Evolutionary conservation across 371 early-diverging fungal species (phyloP), one percentile per base, ranked within the genome.

Genomic region (Mortierella polycephala): DNA sequence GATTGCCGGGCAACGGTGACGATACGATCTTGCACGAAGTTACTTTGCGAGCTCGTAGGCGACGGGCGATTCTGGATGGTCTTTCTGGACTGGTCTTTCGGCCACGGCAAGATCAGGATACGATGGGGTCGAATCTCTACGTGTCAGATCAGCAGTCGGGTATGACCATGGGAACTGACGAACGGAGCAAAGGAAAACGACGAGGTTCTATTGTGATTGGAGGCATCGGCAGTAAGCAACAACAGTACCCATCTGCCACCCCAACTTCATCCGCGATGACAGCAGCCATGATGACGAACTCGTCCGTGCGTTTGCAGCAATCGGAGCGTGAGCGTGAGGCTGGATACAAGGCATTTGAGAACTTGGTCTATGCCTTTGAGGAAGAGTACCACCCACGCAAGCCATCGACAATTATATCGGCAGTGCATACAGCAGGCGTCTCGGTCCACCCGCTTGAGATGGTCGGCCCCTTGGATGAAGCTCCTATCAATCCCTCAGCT

Each of bases 311-410:
- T 42, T 23, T 51, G 0, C 59, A 56, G 50, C 59, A 47, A 10
- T 45, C 61, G 23, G 66, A 72, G 47, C 46, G 62, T 42, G 74
- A 73, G 42, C 50, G 54, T 0, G 67, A 67, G 37, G 60, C 62
- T 9, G 64, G 64, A 18, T 56, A 53, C 37, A 57, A 44, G 51
- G 75, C 75, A 7, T 75, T 75, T 44, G 75, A 75, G 54, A 75
- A 75, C 21, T 54, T 75, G 14, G 57, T 75, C 40, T 20, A 10
- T 9, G 69, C 70, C 7, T 75, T 62, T 42, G 75, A 75, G 42
- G 60, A 50, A 11, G 70, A 75, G 55, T 58, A 47, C 40, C 55
- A 64, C 41, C 57, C 61, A 5, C 60, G 41, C 1, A 66, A 54
- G n/a, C 51, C 14, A 18, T 5, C 51, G 18, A 20, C 18, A 4